Conservation (phyloP, 164 flowering plant species). For the Macadamia tetraphylla region DNA sequence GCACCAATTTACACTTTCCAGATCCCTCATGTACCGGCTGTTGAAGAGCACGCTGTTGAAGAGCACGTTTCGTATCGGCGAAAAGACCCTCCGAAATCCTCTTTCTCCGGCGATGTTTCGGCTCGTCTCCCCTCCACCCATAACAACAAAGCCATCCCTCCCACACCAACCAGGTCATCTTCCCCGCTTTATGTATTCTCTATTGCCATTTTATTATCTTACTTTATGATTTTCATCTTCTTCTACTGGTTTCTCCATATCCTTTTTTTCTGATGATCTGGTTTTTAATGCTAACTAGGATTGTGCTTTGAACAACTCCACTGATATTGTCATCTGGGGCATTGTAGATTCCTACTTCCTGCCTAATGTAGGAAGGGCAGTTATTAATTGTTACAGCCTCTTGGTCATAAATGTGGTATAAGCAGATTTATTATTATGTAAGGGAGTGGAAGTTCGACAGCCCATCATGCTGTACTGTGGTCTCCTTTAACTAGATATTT, state of each 20-base stretch:
- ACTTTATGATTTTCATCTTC: neutral
- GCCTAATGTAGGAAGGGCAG: no score
- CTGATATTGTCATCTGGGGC: no score
- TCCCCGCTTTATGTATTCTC: neutral
- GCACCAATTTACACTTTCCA: conserved; percentile 21
- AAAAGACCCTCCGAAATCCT: conserved; percentile 26
- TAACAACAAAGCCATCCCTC: conserved; percentile 19
- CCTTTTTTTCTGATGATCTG: neutral
- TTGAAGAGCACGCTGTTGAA: conserved; percentile 31
- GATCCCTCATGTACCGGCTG: conserved; percentile 23
- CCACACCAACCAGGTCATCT: conserved; percentile 41
- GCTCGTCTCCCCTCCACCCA: conserved; percentile 15
- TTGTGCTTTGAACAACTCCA: no score
- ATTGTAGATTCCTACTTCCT: no score
- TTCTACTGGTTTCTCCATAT: neutral
- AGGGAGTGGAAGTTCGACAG: no score
- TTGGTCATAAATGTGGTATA: no score
- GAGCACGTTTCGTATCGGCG: conserved; percentile 15
- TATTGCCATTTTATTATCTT: no score
- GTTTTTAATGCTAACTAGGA: no score
- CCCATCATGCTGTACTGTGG: no score
- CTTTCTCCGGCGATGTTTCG: conserved; percentile 17
- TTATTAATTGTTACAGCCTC: no score
- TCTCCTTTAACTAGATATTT: no score
- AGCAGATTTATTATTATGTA: no score